Evolutionary conservation across 176 grass and related monocot species (phyloP), one percentile per base, ranked within the genome.

Genomic region (Oryza coarctata): DNA sequence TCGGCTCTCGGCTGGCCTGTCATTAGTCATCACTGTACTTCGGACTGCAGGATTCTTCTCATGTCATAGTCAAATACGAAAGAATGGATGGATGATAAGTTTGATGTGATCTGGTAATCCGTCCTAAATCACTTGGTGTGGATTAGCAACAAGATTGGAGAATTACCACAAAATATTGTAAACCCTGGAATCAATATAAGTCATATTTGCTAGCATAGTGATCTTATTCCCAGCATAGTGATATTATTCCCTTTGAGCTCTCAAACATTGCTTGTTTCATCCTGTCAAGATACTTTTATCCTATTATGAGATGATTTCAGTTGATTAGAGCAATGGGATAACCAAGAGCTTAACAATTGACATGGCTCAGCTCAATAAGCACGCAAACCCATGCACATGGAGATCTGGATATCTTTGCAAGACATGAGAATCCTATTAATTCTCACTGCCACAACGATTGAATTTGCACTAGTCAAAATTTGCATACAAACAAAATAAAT

Each of bases 381-480:
- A 50, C 0, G 1, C 39, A 65, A 58, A 14, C 35, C 1, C 35
- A 27, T 13, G 15, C 38, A 27, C 45, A 39, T 15, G 5, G 9
- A 50, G 28, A 1, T 17, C 43, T 15, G 5, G 9, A 50, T 28
- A 1, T 17, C 43, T 78, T 65, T 30, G 30, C n/a, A 40, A 39
- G 2, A 33, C 65, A 31, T 6, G 26, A 4, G 10, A 65, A 79
- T 35, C 60, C 31, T 60, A 79, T 55, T 10, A 43, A n/a, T 73
- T 57, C 43, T 63, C 33, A 29, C 44, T 25, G 26, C 77, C 83
- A 85, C 30, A 80, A 55, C 28, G 28, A 45, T 40, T 71, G 76
- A n/a, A 65, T 77, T 70, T 65, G 25, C 73, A 3, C 47, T 73
- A 62, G 60, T 68, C 83, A 89, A 89, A 86, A 78, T 68, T 86